Evolutionary conservation across 805 yeast species (phyloP), one percentile per base, ranked within the genome.

Genomic region (Pichia californica): DNA sequence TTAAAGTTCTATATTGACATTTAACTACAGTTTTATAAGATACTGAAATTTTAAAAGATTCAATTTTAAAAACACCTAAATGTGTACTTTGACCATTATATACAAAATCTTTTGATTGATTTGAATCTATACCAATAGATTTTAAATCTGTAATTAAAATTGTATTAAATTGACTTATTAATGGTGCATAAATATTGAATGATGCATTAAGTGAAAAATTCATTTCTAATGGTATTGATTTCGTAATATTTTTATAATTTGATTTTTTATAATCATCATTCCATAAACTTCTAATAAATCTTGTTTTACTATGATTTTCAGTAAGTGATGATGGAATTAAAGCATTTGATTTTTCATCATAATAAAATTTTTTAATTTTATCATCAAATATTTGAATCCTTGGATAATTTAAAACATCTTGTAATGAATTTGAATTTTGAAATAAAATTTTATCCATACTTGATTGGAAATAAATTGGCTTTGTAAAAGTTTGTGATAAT

Each of bases 71-170:
- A 15, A 37, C 32, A 18, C 45, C 45, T 14, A 43, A 27, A 7
- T 27, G n/a, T 6, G 42, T 43, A 43, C 45, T 43, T 32, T 43
- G 45, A 1, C 35, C 38, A 38, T 43, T 43, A n/a, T 27, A 38
- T 11, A 37, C 41, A 32, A 43, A 43, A 16, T 42, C 45, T 5
- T 27, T 42, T 6, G 38, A 27, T 28, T 37, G 33, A 33, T 42
- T 42, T 9, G 21, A 16, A 13, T 23, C 21, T 13, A 31, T 32
- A 5, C 28, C 33, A 27, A 31, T 15, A 18, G 19, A 23, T 28
- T 26, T 27, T 19, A 42, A 37, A 37, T 42, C 41, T 7, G 34
- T 7, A 15, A 16, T 8, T 18, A 42, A 18, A 7, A 4, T 19
- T 20, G 37, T 14, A 5, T 20, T 9, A 16, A 42, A 15, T 38